phyloP scores from a whole-genome alignment of 306 rosid genomes.

The Alnus glutinosa region DNA sequence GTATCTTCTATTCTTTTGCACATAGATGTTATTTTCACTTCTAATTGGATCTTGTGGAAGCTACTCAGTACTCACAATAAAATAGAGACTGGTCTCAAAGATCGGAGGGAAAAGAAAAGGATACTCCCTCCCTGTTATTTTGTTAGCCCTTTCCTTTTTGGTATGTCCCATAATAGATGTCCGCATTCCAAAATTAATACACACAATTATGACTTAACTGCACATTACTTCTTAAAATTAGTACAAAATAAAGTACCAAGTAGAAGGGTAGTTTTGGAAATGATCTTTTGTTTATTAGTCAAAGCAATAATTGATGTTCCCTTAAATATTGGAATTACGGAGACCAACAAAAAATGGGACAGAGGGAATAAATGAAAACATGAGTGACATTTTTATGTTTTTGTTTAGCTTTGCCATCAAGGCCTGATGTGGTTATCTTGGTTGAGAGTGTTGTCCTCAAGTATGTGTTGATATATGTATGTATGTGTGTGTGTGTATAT shows the following conservation, averaged over 20 bases:
- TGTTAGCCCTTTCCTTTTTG: not conserved
- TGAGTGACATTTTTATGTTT: slow-evolving; percentile 7
- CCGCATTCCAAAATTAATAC: not conserved
- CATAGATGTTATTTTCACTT: too few relatives aligned
- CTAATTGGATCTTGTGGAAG: not conserved
- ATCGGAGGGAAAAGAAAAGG: not conserved
- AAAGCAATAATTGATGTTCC: not conserved
- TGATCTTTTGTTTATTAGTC: not conserved
- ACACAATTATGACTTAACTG: too few relatives aligned
- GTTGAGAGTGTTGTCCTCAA: not conserved
- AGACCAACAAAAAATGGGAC: not conserved
- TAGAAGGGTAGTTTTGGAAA: not conserved
- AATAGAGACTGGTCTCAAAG: not conserved
- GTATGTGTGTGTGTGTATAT: not conserved
- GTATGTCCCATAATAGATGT: not conserved
- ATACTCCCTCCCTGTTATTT: too few relatives aligned
- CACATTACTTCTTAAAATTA: too few relatives aligned
- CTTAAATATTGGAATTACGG: not conserved
- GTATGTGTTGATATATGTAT: not conserved
- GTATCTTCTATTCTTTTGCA: too few relatives aligned
- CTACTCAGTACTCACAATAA: not conserved
- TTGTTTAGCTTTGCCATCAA: slow-evolving; percentile 9
- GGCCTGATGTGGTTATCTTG: slow-evolving; percentile 1
- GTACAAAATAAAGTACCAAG: not conserved
- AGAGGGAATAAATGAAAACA: slow-evolving; percentile 3